These are phyloP conservation scores for Rhodotorula diobovata DNA, from an alignment of 768 basidiomycete genomes.

Conservation along the genomic window DNA sequence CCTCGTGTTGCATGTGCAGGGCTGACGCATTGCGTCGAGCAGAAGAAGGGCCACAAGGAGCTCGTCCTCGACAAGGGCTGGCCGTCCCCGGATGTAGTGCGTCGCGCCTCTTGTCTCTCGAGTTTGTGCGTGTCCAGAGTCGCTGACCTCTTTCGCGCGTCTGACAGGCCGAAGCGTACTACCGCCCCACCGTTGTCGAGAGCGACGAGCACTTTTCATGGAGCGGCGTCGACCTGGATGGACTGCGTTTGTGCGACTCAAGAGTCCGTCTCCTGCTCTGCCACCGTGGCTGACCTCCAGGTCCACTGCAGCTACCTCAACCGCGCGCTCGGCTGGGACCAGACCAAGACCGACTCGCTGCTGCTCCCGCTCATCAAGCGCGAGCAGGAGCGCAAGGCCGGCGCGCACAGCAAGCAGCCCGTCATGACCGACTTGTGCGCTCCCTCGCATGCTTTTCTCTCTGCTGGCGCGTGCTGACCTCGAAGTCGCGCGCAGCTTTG, in stretches of 20 bases:
- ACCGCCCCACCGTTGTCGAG: constrained; percentile 80
- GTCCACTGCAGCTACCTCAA: constrained; percentile 15
- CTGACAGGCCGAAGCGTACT: constrained; percentile 79
- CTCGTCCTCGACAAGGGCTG: constrained; percentile 76
- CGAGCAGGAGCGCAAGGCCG: constrained; percentile 34
- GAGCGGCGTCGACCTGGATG: constrained; percentile 94
- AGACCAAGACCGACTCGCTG: constrained; percentile 30
- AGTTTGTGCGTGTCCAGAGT: too few relatives aligned
- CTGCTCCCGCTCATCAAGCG: constrained; percentile 41
- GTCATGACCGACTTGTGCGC: constrained; percentile 31
- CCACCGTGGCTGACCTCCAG: background rate
- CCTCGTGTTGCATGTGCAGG: background rate
- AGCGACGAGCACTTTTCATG: constrained; percentile 94
- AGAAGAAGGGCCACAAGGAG: constrained; percentile 87
- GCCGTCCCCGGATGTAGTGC: constrained; percentile 86
- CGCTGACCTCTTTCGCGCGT: background rate
- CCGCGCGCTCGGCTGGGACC: constrained; percentile 38
- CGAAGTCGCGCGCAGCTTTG: constrained; percentile 13
- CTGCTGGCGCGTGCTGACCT: background rate
- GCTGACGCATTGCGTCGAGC: constrained; percentile 7
- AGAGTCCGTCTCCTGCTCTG: too few relatives aligned
- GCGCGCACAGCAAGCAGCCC: constrained; percentile 6
- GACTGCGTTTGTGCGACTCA: constrained; percentile 64
- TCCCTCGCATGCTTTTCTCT: background rate
- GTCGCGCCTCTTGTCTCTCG: constrained; percentile 43